Percentiles rank a stretch among this genome's conserved stretches.
phyloP scores from a whole-genome alignment of 805 yeast genomes.

The Yarrowia deformans region DNA sequence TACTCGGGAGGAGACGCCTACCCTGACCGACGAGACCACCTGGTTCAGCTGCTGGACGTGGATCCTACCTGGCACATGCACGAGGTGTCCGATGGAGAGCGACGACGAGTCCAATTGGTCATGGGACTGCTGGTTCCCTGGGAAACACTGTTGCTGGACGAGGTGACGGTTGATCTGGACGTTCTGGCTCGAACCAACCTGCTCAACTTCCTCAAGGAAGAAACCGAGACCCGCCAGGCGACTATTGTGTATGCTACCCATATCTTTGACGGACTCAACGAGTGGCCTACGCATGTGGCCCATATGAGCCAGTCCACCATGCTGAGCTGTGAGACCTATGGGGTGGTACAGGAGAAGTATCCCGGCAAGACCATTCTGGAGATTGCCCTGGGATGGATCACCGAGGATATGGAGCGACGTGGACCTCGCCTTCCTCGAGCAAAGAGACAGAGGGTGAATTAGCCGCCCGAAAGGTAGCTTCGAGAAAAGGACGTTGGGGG shows the following conservation, averaged over 20 bases:
- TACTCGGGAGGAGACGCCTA: conserved; percentile 84
- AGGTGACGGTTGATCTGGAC: conserved; percentile 95
- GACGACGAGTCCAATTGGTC: conserved; percentile 89
- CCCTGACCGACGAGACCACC: conserved; percentile 75
- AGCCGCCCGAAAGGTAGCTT: not conserved
- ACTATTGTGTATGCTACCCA: conserved; percentile 90
- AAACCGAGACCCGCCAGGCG: conserved; percentile 72
- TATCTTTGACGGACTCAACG: conserved; percentile 91
- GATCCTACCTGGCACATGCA: conserved; percentile 93
- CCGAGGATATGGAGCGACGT: conserved; percentile 55
- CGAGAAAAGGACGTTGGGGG: no score
- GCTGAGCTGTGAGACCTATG: conserved; percentile 45
- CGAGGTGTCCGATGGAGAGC: conserved; percentile 90
- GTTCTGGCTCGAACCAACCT: conserved; percentile 85
- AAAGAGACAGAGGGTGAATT: conserved; percentile 15
- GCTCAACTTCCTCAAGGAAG: conserved; percentile 72
- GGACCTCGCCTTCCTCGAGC: conserved; percentile 52
- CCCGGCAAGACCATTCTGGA: conserved; percentile 46
- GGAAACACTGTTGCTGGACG: conserved; percentile 86
- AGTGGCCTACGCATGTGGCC: conserved; percentile 85
- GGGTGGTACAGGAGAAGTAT: conserved; percentile 30
- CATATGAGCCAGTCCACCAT: conserved; percentile 78
- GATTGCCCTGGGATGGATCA: conserved; percentile 51
- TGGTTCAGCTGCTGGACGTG: conserved; percentile 80
- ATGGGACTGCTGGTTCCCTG: conserved; percentile 95